Base-by-base conservation (phyloP, 345 rosid genomes). In the Brassica carinata region DNA sequence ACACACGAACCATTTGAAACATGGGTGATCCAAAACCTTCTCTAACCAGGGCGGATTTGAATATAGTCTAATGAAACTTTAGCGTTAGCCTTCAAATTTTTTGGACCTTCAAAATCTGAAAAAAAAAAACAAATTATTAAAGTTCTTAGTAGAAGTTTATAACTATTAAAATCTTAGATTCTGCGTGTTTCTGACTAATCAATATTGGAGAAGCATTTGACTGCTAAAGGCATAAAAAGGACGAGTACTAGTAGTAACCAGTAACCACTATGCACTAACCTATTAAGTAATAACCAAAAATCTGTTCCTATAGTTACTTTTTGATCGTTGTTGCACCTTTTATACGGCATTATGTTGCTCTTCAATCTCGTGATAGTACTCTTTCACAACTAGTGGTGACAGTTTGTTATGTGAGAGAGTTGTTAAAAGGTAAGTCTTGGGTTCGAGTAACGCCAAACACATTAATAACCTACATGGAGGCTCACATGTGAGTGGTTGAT, bases 291-390 rank as follows among this genome's bases (percentile, higher is more conserved):
- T 36, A 36, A 36, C 8, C 43, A 1, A 36, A 36, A 36, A 7
- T 36, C 29, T 9, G 63, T 30, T 75, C 29, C 7, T 73, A 26
- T 11, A 75, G 34, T 65, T 36, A 36, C 43, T 36, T 36, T 36
- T 36, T 36, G 43, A 36, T 36, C 43, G 43, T 2, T 36, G 43
- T 36, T 65, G 58, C 66, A 34, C 53, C 64, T n/a, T 31, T 71
- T 18, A 29, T 4, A 45, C 19, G 23, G 38, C 63, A 61, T 30
- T 30, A 67, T 27, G 26, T 18, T 76, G 57, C 30, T 61, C 29
- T 63, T 70, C 36, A 64, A 13, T 64, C 69, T 62, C 70, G 14
- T 70, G 70, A 70, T 45, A 62, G 64, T 71, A 63, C 26, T 79
- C 74, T 55, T 3, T 29, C 0, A 29, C 31, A 29, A 29, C 31